Percentiles rank a stretch among this genome's conserved stretches.
Conservation (phyloP, 1,284 basidiomycete genomes). For the Golubevia sp. region DNA sequence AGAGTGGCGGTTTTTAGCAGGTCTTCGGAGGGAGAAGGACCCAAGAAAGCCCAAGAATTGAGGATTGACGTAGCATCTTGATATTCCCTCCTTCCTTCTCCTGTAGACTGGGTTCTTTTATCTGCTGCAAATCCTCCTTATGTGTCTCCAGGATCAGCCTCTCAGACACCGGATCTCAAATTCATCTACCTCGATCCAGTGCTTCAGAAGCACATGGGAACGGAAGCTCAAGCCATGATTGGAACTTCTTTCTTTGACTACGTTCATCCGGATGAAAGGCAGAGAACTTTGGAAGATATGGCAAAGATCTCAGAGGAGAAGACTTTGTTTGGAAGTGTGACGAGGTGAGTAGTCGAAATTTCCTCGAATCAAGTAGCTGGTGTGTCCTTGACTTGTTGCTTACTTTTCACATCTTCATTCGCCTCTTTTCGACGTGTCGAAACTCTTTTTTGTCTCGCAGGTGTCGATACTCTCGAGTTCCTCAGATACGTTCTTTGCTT, state of each 20-base stretch:
- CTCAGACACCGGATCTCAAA: constrained; percentile 71
- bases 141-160: too few species aligned
- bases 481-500: constrained; percentile 64
- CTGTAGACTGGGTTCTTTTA: constrained; percentile 1
- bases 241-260: constrained; percentile 80
- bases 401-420: neutral
- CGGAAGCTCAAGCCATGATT: constrained; percentile 72
- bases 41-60: neutral
- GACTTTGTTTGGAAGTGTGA: constrained; percentile 87
- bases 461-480: constrained; percentile 65
- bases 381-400: neutral
- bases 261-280: constrained; percentile 85
- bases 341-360: constrained; percentile 77
- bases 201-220: constrained; percentile 74
- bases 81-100: neutral
- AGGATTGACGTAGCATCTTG: neutral
- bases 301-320: constrained; percentile 76
- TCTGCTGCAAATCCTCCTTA: neutral
- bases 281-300: constrained; percentile 67
- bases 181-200: constrained; percentile 91
- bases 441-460: constrained; percentile 31
- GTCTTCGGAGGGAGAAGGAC: neutral
- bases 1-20: too few species aligned
- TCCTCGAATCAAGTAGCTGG: too few species aligned
- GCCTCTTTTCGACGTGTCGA: too few species aligned